Evolutionary conservation across 1,284 basidiomycete species (phyloP).

Genomic region (Microbotryum lychnidis-dioicae): DNA sequence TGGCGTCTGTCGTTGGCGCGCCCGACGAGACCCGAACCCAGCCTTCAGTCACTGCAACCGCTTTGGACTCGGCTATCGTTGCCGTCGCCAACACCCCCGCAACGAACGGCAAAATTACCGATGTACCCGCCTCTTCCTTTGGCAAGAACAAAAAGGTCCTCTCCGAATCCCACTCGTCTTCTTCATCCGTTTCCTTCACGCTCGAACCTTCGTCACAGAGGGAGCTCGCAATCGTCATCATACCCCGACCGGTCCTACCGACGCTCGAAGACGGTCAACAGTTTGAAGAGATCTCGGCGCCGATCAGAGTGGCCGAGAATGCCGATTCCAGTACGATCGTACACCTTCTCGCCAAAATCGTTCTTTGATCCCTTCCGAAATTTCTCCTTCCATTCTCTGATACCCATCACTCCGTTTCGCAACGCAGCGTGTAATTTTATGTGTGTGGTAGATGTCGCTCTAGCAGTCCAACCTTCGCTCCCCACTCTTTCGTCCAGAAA

Average conservation of each 20-base stretch:
- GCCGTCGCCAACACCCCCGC: not conserved
- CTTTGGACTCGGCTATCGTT: not conserved
- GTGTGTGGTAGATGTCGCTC: too few relatives aligned
- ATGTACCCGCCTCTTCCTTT: not conserved
- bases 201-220: constrained; percentile 7
- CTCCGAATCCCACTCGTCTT: not conserved
- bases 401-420: too few relatives aligned
- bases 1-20: not conserved
- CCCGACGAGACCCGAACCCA: not conserved
- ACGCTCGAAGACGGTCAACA: not conserved
- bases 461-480: too few relatives aligned
- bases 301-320: constrained; percentile 5
- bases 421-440: too few relatives aligned
- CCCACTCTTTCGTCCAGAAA: too few relatives aligned
- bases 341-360: not conserved
- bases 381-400: too few relatives aligned
- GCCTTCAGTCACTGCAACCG: not conserved
- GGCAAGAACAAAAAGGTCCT: not conserved
- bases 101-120: not conserved
- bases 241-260: not conserved
- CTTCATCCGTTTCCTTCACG: constrained; percentile 4
- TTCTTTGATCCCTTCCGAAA: too few relatives aligned
- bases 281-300: constrained; percentile 2
- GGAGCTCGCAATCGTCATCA: constrained; percentile 1
- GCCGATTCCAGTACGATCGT: constrained; percentile 1